Conservation (phyloP, 2,329 filamentous ascomycete species). For the Alternaria viburni region DNA sequence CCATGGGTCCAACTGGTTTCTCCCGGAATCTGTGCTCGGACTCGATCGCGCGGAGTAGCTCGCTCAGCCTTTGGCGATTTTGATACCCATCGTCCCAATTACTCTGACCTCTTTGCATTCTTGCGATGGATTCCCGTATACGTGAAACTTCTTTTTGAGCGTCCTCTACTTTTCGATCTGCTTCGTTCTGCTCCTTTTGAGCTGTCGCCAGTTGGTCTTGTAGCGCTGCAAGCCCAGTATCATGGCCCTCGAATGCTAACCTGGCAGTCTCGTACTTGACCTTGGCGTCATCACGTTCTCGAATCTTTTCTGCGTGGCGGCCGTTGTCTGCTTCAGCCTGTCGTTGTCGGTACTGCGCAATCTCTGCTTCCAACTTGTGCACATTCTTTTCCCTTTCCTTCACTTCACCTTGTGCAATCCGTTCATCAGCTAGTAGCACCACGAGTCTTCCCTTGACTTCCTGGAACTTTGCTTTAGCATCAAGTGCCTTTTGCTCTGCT, state of each 20-base stretch:
- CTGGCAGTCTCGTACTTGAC: constrained; percentile 55
- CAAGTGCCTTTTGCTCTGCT: constrained; percentile 55
- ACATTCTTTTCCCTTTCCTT: constrained; percentile 58
- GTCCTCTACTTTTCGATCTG: constrained; percentile 35
- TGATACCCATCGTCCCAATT: constrained; percentile 71
- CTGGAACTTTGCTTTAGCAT: constrained; percentile 61
- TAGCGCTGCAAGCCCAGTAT: constrained; percentile 42
- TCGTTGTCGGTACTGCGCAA: constrained; percentile 63
- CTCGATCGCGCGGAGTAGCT: constrained; percentile 71
- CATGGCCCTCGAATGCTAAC: constrained; percentile 51
- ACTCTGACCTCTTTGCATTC: constrained; percentile 62
- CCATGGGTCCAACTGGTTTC: constrained; percentile 84
- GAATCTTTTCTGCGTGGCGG: constrained; percentile 66
- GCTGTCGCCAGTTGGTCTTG: constrained; percentile 46
- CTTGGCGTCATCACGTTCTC: constrained; percentile 66
- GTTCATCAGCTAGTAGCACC: constrained; percentile 64
- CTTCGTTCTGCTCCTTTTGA: constrained; percentile 17
- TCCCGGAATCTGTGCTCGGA: constrained; percentile 71
- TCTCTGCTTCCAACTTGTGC: constrained; percentile 51
- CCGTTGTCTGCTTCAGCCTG: constrained; percentile 71
- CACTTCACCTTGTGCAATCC: constrained; percentile 67
- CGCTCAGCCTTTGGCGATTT: constrained; percentile 58
- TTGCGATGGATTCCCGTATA: constrained; percentile 59
- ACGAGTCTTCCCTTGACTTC: constrained; percentile 61
- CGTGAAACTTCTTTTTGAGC: constrained; percentile 58